phyloP scores from a whole-genome alignment of 1,284 basidiomycete species.

The Pyrrhoderma noxium region DNA sequence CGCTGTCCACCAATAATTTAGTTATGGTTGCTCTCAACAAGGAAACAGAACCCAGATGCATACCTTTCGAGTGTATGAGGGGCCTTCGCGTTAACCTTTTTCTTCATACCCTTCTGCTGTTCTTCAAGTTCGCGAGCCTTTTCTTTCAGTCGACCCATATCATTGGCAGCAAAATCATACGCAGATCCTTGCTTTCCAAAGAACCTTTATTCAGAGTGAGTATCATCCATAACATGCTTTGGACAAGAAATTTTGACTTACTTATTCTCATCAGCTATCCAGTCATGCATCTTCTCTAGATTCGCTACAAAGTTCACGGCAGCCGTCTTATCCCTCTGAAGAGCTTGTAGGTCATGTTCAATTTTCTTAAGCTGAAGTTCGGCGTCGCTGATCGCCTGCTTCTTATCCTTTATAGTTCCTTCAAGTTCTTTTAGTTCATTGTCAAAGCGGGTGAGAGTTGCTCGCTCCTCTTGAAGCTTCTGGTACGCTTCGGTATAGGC shows the following conservation, averaged over 20 bases:
- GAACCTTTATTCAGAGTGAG: conserved; percentile 33
- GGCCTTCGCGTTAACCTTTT: conserved; percentile 94
- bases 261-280: conserved; percentile 87
- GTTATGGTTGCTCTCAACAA: conserved; percentile 2
- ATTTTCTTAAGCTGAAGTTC: conserved; percentile 63
- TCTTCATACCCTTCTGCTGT: conserved; percentile 82
- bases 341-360: conserved; percentile 43
- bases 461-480: conserved; percentile 76
- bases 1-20: conserved; percentile 40
- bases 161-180: conserved; percentile 78
- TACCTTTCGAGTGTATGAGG: conserved; percentile 95
- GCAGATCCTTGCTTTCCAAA: conserved; percentile 81
- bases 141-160: conserved; percentile 58
- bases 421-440: conserved; percentile 83
- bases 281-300: conserved; percentile 79
- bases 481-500: conserved; percentile 58
- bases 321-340: conserved; percentile 47
- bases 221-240: neutral
- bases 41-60: conserved; percentile 20
- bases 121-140: conserved; percentile 75
- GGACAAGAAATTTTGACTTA: conserved; percentile 33
- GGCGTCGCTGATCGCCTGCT: conserved; percentile 63
- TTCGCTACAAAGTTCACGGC: conserved; percentile 40
- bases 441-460: conserved; percentile 83
- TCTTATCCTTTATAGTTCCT: conserved; percentile 74